phyloP scores from a whole-genome alignment of 305 asterid species.

The Fraxinus albicans region DNA sequence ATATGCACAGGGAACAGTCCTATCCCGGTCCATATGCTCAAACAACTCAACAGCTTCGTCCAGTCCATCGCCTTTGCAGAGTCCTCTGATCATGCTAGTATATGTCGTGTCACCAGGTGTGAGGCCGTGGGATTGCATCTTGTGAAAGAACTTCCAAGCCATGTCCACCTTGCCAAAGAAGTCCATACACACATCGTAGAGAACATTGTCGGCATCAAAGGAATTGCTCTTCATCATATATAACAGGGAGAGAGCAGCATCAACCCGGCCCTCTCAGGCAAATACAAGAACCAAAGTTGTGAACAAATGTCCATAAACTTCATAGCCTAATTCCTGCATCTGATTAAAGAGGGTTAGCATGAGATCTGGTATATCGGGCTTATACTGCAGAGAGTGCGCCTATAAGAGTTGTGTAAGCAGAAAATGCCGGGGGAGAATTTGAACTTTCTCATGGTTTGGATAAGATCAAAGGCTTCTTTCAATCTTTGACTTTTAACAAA shows the following conservation, averaged over 20 bases:
- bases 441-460: conserved; percentile 79
- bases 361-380: conserved; percentile 61
- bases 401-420: conserved; percentile 83
- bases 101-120: conserved; percentile 81
- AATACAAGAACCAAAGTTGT: conserved; percentile 77
- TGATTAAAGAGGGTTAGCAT: conserved; percentile 82
- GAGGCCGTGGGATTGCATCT: conserved; percentile 67
- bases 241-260: conserved; percentile 76
- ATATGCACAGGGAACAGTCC: conserved; percentile 86
- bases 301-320: conserved; percentile 78
- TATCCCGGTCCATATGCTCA: conserved; percentile 73
- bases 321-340: conserved; percentile 92
- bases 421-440: conserved; percentile 82
- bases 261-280: conserved; percentile 78
- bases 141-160: conserved; percentile 98
- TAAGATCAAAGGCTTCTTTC: conserved; percentile 62
- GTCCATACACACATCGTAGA: conserved; percentile 83
- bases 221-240: conserved; percentile 85
- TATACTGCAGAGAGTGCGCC: conserved; percentile 63
- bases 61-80: conserved; percentile 64
- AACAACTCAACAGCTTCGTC: conserved; percentile 80
- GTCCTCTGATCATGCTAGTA: conserved; percentile 92
- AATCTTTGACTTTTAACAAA: conserved; percentile 52
- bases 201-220: conserved; percentile 76
- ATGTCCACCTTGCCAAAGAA: conserved; percentile 93